These are phyloP conservation scores for Trichocladium antarcticum DNA, from an alignment of 495 filamentous ascomycete genomes.

Conservation along the genomic window DNA sequence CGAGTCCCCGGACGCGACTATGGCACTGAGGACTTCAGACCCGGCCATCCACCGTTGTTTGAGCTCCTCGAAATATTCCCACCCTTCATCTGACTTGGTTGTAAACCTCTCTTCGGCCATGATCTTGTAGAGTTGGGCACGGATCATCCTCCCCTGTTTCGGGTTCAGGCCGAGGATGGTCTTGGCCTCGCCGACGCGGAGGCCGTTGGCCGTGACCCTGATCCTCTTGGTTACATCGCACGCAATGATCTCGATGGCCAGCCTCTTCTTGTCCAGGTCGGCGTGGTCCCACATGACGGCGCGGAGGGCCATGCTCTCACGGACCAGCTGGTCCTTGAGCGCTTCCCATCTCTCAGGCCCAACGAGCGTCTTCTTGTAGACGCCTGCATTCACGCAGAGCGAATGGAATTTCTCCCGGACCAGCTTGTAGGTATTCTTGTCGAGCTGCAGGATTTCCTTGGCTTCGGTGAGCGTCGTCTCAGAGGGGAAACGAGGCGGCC, in stretches of 20 bases:
- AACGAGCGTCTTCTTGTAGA: slow-evolving; percentile 64
- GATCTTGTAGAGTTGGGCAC: slow-evolving; percentile 54
- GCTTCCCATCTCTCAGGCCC: slow-evolving; percentile 63
- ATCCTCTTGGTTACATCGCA: slow-evolving; percentile 75
- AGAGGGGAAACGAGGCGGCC: slow-evolving; percentile 66
- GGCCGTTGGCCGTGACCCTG: slow-evolving; percentile 48
- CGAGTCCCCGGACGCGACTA: slow-evolving; percentile 42
- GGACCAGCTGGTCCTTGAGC: slow-evolving; percentile 56
- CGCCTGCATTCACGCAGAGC: slow-evolving; percentile 53
- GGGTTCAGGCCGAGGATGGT: slow-evolving; percentile 63
- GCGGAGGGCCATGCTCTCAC: slow-evolving; percentile 53
- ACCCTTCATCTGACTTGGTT: slow-evolving; percentile 59
- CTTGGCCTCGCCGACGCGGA: slow-evolving; percentile 65
- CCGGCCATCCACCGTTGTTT: slow-evolving; percentile 56
- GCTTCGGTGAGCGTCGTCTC: slow-evolving; percentile 74
- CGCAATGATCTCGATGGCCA: slow-evolving; percentile 67
- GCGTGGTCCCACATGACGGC: slow-evolving; percentile 45
- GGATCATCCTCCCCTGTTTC: slow-evolving; percentile 52
- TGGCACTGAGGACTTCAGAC: slow-evolving; percentile 45
- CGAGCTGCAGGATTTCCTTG: slow-evolving; percentile 56
- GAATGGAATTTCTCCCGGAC: slow-evolving; percentile 55
- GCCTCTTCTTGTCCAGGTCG: slow-evolving; percentile 37
- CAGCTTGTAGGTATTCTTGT: slow-evolving; percentile 49
- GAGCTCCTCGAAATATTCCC: slow-evolving; percentile 60
- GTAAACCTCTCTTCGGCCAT: slow-evolving; percentile 59